phyloP scores from a whole-genome alignment of 495 filamentous ascomycete species.

The Astrothelium subdiscretum region DNA sequence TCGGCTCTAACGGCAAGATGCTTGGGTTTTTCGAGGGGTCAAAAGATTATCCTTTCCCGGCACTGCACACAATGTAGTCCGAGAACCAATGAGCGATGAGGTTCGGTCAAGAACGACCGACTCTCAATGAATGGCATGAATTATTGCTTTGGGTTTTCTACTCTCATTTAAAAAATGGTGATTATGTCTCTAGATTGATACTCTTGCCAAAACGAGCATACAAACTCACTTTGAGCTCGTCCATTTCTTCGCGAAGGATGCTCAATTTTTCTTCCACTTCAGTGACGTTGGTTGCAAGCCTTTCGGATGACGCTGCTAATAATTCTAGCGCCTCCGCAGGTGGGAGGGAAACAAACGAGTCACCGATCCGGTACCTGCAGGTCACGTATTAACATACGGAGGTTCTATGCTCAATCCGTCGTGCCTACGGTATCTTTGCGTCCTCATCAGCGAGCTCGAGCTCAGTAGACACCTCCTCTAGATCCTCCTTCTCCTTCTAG shows the following conservation, averaged over 20 bases:
- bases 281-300: slow-evolving; percentile 63
- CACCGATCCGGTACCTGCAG: slow-evolving; percentile 85
- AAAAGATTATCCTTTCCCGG: neutral
- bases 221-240: slow-evolving; percentile 72
- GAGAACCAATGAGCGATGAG: neutral
- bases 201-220: slow-evolving; percentile 91
- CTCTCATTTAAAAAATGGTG: too few relatives aligned
- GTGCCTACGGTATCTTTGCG: slow-evolving; percentile 69
- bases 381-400: slow-evolving; percentile 4
- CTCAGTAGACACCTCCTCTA: slow-evolving; percentile 83
- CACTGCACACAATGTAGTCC: neutral
- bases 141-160: too few relatives aligned
- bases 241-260: slow-evolving; percentile 71
- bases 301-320: slow-evolving; percentile 56
- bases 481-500: slow-evolving; percentile 96
- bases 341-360: slow-evolving; percentile 82
- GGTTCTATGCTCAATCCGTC: neutral
- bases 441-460: slow-evolving; percentile 94
- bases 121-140: too few relatives aligned
- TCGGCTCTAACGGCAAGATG: neutral
- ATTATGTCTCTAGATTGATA: slow-evolving; percentile 91
- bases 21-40: slow-evolving; percentile 1
- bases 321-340: slow-evolving; percentile 74
- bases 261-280: slow-evolving; percentile 65
- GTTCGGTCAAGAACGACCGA: neutral